A percentile compares a stretch with the other conserved stretches of the same genome.
phyloP scores from a whole-genome alignment of 2,329 filamentous ascomycete species.

The Pseudohalonectria lignicola region DNA sequence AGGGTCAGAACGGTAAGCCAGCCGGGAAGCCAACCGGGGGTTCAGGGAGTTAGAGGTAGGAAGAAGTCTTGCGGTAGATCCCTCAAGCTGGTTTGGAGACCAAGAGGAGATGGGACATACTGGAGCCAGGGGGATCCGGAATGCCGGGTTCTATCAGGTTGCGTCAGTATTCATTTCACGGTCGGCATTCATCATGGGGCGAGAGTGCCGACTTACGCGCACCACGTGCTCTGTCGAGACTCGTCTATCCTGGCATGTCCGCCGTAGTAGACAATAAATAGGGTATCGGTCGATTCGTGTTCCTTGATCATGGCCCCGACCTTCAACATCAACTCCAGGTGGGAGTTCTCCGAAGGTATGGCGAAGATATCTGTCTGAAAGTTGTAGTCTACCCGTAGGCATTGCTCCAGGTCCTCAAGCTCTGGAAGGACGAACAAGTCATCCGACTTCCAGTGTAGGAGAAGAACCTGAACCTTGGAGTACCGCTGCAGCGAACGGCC shows the following conservation, averaged over 20 bases:
- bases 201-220: conserved; percentile 37
- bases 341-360: conserved; percentile 47
- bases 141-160: conserved; percentile 32
- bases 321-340: conserved; percentile 46
- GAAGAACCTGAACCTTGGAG: conserved; percentile 40
- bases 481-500: conserved; percentile 42
- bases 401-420: conserved; percentile 43
- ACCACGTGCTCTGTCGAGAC: conserved; percentile 49
- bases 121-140: conserved; percentile 44
- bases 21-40: too few relatives aligned
- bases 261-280: conserved; percentile 49
- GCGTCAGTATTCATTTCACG: too few relatives aligned
- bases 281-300: conserved; percentile 40
- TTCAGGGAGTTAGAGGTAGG: too few relatives aligned
- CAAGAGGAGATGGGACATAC: too few relatives aligned
- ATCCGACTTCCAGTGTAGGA: conserved; percentile 47
- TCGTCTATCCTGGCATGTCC: conserved; percentile 50
- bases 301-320: conserved; percentile 46
- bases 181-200: too few relatives aligned
- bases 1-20: too few relatives aligned
- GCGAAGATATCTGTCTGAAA: conserved; percentile 47
- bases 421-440: conserved; percentile 48
- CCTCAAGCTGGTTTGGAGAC: too few relatives aligned
- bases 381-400: conserved; percentile 41
- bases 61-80: too few relatives aligned